Evolutionary conservation across 2,329 filamentous ascomycete species (phyloP).

Genomic region (Bipolaris oryzae): DNA sequence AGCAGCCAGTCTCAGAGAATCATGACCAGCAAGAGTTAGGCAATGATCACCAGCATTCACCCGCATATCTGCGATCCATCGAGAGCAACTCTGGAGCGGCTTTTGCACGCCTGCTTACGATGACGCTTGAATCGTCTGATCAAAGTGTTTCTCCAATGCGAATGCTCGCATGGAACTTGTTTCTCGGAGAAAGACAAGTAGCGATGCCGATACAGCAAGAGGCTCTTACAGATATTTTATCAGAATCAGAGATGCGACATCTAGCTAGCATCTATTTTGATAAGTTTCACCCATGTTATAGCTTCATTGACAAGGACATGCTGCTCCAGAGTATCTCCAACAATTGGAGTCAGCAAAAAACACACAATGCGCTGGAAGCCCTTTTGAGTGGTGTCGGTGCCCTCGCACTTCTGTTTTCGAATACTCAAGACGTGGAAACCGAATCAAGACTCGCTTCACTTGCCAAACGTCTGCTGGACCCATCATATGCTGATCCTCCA

Average conservation of each 20-base stretch:
- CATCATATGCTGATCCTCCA: neutral
- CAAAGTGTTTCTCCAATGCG: neutral
- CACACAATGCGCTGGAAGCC: neutral
- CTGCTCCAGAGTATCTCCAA: neutral
- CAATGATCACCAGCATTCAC: neutral
- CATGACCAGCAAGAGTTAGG: neutral
- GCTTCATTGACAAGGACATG: neutral
- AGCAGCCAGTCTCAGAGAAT: neutral
- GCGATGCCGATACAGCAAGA: neutral
- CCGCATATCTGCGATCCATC: neutral
- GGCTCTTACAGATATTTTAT: neutral
- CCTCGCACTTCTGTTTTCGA: neutral
- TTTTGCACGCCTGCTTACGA: neutral
- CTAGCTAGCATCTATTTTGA: neutral
- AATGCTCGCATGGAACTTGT: neutral
- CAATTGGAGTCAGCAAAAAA: neutral
- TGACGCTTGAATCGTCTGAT: neutral
- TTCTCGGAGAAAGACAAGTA: neutral
- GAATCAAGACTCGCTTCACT: neutral
- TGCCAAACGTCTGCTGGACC: neutral
- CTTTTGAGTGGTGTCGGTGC: neutral
- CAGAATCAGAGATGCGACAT: neutral
- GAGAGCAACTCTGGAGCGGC: slow-evolving; percentile 1
- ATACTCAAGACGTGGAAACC: neutral
- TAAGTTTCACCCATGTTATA: neutral